A percentile compares a stretch with the other conserved stretches of the same genome.
Evolutionary conservation across 2,329 filamentous ascomycete species (phyloP).

Genomic region (Neopestalotiopsis sp.): DNA sequence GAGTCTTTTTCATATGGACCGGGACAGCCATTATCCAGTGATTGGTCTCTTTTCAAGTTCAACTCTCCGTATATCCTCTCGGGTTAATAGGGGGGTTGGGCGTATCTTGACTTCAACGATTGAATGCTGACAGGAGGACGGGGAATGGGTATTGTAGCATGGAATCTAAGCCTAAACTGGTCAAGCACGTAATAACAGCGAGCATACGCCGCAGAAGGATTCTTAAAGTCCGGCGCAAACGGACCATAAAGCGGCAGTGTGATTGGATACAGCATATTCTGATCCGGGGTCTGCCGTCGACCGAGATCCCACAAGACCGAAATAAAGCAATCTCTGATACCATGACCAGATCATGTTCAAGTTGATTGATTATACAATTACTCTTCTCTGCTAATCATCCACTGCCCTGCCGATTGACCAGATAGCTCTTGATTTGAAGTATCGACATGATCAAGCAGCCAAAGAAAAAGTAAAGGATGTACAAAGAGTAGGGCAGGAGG

Average conservation of each 20-base stretch:
- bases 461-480: background rate
- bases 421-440: background rate
- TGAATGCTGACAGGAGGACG: background rate
- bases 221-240: too few relatives aligned
- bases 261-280: too few relatives aligned
- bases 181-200: background rate
- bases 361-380: too few relatives aligned
- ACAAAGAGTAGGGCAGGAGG: background rate
- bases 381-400: too few relatives aligned
- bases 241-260: too few relatives aligned
- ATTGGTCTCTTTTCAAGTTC: background rate
- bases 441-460: background rate
- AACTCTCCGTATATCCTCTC: background rate
- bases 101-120: background rate
- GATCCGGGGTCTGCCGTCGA: too few relatives aligned
- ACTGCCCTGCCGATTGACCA: background rate
- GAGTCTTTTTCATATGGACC: background rate
- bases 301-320: too few relatives aligned
- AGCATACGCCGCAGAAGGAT: background rate
- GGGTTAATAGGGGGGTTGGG: too few relatives aligned
- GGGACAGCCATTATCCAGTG: background rate
- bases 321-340: too few relatives aligned
- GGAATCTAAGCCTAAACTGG: background rate
- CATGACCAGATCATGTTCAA: too few relatives aligned
- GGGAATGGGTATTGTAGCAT: background rate